Base-by-base conservation (phyloP, 192 early-diverging fungal species). In the Paraglomus brasilianum region DNA sequence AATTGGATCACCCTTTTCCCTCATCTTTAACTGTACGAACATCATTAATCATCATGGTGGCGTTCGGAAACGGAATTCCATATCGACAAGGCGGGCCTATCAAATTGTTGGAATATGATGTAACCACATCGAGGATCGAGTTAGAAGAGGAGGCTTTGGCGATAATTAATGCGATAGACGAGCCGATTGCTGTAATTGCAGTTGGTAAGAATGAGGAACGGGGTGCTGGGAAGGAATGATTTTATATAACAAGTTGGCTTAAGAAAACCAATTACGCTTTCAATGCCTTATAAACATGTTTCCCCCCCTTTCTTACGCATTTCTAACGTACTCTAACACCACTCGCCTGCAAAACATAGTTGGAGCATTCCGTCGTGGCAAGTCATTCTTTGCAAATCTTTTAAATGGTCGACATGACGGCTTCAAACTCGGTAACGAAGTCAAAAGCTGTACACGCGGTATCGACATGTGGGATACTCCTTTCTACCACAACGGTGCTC, bases 381-480 rank as follows among this genome's bases (percentile, higher is more conserved):
- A 68, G 56, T 68, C 66, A 7, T 68, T 45, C 22, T 55, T 68
- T 19, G 66, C 50, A 2, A 68, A 68, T 39, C 19, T 68, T 10
- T 53, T 68, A 30, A 39, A 39, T 17, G 66, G 66, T 19, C 50
- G 66, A n/a, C 66, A 68, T 55, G 51, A 68, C 36, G 66, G 66
- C n/a, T 68, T 68, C 19, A 11, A 11, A 8, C 41, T 68, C 15
- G 66, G 66, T 11, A 24, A 49, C 9, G 24, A 52, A 43, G 66
- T 68, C 1, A 10, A 53, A 30, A 39, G 66, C 8, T 68, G 66
- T 17, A 68, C 66, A 14, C 24, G 40, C 8, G 66, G 66, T 43
- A 68, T 68, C 7, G 22, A 68, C 36, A 68, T 68, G 66, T 68
- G 66, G 66, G 30, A 45, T 55, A 55, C 30, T 43, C 66, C 66